phyloP scores from a whole-genome alignment of 2,329 filamentous ascomycete genomes.

The Periconia sp. region DNA sequence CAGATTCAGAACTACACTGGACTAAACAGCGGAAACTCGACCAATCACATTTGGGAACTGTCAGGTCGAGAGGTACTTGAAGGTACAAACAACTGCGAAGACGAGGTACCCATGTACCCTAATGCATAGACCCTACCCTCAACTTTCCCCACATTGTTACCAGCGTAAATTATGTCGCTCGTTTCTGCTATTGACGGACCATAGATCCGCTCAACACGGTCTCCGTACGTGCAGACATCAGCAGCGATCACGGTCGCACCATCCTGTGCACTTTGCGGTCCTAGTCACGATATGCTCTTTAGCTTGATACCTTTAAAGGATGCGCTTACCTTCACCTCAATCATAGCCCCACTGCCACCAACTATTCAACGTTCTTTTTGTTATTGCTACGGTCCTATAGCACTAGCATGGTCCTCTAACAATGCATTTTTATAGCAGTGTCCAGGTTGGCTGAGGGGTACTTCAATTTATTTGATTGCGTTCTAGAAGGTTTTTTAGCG shows the following conservation, averaged over 20 bases:
- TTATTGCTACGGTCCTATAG: background rate
- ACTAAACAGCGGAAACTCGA: slow-evolving; percentile 13
- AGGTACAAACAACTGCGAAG: slow-evolving; percentile 24
- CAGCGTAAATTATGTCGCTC: slow-evolving; percentile 30
- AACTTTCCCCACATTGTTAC: slow-evolving; percentile 32
- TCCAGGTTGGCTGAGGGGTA: slow-evolving; percentile 2
- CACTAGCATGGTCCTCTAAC: slow-evolving; percentile 17
- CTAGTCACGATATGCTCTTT: slow-evolving; percentile 3
- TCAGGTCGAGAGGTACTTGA: slow-evolving; percentile 22
- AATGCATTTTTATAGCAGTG: slow-evolving; percentile 4
- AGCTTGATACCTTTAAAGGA: background rate
- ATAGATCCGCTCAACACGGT: slow-evolving; percentile 17
- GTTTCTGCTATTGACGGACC: slow-evolving; percentile 20
- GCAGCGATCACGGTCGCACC: slow-evolving; percentile 20
- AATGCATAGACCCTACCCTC: slow-evolving; percentile 3
- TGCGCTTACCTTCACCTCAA: background rate
- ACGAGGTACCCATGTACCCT: slow-evolving; percentile 21
- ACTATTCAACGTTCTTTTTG: background rate
- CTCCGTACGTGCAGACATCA: slow-evolving; percentile 17
- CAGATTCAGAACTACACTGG: slow-evolving; percentile 15
- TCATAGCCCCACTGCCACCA: background rate
- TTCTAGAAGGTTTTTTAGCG: slow-evolving; percentile 32
- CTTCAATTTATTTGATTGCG: slow-evolving; percentile 20
- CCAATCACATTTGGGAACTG: slow-evolving; percentile 22
- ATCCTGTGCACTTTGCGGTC: slow-evolving; percentile 17